Evolutionary conservation across 2,329 filamentous ascomycete genomes (phyloP).

Genomic region (Leptographium galeiforme): DNA sequence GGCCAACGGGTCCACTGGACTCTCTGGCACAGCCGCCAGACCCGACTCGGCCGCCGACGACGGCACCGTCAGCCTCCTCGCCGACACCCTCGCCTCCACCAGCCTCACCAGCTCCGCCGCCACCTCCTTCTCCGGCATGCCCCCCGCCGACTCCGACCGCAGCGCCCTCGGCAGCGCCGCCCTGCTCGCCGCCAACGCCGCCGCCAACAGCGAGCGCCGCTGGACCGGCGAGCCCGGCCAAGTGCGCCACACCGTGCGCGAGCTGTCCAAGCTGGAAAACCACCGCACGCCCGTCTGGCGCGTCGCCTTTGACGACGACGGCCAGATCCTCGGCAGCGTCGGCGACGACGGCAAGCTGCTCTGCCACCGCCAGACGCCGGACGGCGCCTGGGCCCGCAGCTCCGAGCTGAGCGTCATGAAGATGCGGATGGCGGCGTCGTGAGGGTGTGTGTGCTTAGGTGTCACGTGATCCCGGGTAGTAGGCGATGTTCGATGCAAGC

Average conservation of each 20-base stretch:
- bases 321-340: conserved; percentile 60
- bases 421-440: conserved; percentile 34
- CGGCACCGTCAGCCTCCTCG: not conserved
- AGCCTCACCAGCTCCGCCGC: conserved; percentile 5
- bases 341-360: conserved; percentile 60
- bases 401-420: conserved; percentile 46
- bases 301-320: conserved; percentile 56
- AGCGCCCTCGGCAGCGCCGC: not conserved
- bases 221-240: conserved; percentile 49
- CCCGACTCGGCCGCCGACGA: not conserved
- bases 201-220: conserved; percentile 28
- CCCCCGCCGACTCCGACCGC: conserved; percentile 7
- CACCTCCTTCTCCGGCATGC: conserved; percentile 5
- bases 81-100: not conserved
- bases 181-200: not conserved
- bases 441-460: no score
- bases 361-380: conserved; percentile 46
- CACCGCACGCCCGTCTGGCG: conserved; percentile 64
- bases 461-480: no score
- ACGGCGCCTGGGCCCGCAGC: conserved; percentile 45
- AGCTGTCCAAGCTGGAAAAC: conserved; percentile 53
- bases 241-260: conserved; percentile 46
- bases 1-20: not conserved
- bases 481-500: no score
- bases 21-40: not conserved